These are phyloP conservation scores for Fusarium longipes DNA, from an alignment of 2,329 filamentous ascomycete species.

Conservation along the genomic window DNA sequence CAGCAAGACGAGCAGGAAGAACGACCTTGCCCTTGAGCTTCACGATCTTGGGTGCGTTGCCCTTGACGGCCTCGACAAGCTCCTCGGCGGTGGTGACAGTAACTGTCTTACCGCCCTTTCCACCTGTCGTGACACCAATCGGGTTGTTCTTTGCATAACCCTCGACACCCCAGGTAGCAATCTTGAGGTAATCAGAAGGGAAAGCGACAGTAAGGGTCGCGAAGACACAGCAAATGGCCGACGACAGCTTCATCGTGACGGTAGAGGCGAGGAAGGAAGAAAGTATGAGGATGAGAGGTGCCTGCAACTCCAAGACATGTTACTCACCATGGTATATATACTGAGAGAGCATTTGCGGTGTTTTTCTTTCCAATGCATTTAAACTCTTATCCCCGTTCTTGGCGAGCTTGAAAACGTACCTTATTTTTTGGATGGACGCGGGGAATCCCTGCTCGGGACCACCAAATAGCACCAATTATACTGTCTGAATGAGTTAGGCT, in stretches of 20 bases:
- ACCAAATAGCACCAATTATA: constrained; percentile 40
- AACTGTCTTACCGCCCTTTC: constrained; percentile 60
- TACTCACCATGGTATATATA: constrained; percentile 9
- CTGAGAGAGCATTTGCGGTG: background rate
- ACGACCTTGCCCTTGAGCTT: constrained; percentile 51
- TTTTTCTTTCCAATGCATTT: background rate
- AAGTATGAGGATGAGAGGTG: background rate
- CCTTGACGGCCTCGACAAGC: constrained; percentile 58
- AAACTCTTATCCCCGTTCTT: background rate
- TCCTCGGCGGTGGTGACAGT: constrained; percentile 57
- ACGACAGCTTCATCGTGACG: constrained; percentile 34
- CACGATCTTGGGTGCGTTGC: constrained; percentile 56
- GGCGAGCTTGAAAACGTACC: background rate
- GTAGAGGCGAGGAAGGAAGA: background rate
- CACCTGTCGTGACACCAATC: constrained; percentile 54
- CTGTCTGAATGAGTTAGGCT: background rate
- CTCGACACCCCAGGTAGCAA: constrained; percentile 43
- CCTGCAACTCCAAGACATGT: background rate
- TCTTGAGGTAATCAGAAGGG: constrained; percentile 31
- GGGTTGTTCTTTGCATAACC: constrained; percentile 52
- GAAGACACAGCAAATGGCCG: constrained; percentile 24
- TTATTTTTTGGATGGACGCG: constrained; percentile 13
- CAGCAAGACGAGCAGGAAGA: constrained; percentile 54
- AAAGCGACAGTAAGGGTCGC: constrained; percentile 28
- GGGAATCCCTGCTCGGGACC: constrained; percentile 31